A percentile compares a stretch with the other conserved stretches of the same genome.
These are phyloP conservation scores for Pichia sp. DNA, from an alignment of 1,139 yeast species.

Conservation along the genomic window DNA sequence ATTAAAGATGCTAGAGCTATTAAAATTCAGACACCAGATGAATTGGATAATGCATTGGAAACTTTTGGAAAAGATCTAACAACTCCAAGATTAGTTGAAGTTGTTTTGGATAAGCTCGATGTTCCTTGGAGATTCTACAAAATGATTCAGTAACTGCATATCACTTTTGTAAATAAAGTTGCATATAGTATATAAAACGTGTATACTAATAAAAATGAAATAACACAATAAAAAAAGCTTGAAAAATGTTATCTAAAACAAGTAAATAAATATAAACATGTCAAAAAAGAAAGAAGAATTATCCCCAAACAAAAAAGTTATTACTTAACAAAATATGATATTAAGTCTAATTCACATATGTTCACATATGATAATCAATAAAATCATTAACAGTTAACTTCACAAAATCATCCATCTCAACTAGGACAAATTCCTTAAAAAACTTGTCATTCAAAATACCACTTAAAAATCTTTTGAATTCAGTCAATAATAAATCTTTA, in stretches of 20 bases:
- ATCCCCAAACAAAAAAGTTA: too few relatives aligned
- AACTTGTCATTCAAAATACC: conserved; percentile 22
- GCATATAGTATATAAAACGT: background rate
- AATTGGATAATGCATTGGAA: conserved; percentile 35
- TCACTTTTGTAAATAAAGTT: background rate
- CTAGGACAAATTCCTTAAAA: conserved; percentile 23
- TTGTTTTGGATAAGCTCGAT: conserved; percentile 52
- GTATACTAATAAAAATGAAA: background rate
- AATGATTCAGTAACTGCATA: conserved; percentile 24
- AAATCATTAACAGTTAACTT: conserved; percentile 29
- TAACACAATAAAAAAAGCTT: background rate
- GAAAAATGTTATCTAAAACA: background rate
- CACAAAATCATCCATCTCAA: conserved; percentile 27
- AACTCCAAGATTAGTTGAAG: conserved; percentile 45
- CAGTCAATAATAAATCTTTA: conserved; percentile 23
- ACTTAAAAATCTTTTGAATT: conserved; percentile 27
- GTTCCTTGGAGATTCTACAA: conserved; percentile 50
- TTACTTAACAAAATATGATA: too few relatives aligned
- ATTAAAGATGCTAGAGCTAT: conserved; percentile 39
- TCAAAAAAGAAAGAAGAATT: too few relatives aligned
- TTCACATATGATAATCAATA: conserved; percentile 26
- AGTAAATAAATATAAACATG: too few relatives aligned
- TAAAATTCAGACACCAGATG: conserved; percentile 33
- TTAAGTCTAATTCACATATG: too few relatives aligned
- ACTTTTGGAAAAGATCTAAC: conserved; percentile 31